These are phyloP conservation scores for Tolypocladium endophyticum DNA, from an alignment of 2,329 filamentous ascomycete genomes.

Conservation along the genomic window DNA sequence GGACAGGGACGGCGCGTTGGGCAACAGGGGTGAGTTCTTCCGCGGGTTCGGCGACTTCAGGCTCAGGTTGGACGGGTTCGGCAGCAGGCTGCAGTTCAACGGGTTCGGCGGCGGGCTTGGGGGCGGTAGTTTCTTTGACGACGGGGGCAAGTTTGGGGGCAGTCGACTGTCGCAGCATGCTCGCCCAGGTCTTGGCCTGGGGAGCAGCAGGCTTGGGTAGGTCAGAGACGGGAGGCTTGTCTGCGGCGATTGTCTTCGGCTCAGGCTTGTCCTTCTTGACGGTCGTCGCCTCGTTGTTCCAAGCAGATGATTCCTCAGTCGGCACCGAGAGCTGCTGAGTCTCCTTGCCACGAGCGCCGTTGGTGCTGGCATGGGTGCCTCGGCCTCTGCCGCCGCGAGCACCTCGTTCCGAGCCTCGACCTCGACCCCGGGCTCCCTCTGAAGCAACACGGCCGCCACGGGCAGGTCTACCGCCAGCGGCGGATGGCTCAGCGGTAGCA, in stretches of 20 bases:
- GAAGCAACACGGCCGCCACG: conserved; percentile 52
- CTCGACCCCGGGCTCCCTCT: conserved; percentile 53
- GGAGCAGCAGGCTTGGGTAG: conserved; percentile 27
- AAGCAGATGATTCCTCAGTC: conserved; percentile 54
- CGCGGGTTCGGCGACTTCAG: conserved; percentile 22
- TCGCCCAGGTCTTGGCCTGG: conserved; percentile 58
- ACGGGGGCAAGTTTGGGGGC: conserved; percentile 40
- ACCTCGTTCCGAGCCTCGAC: conserved; percentile 52
- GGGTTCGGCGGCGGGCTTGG: conserved; percentile 27
- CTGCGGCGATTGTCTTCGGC: conserved; percentile 20
- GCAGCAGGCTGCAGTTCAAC: conserved; percentile 24
- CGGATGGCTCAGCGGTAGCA: conserved; percentile 34
- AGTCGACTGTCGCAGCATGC: conserved; percentile 56
- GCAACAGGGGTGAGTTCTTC: conserved; percentile 22
- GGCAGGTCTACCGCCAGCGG: conserved; percentile 33
- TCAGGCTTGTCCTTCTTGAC: conserved; percentile 19
- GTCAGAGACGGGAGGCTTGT: conserved; percentile 21
- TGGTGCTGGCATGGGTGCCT: conserved; percentile 44
- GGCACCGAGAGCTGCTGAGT: conserved; percentile 50
- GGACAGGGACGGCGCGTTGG: conserved; percentile 17
- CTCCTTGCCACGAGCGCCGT: conserved; percentile 51
- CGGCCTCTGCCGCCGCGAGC: conserved; percentile 54
- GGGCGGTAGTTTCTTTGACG: conserved; percentile 13
- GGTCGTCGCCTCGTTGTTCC: conserved; percentile 29
- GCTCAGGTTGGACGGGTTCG: conserved; percentile 22